A percentile compares a stretch with the other conserved stretches of the same genome.
phyloP scores from a whole-genome alignment of 2,329 filamentous ascomycete genomes.

The Venturia carpophila region DNA sequence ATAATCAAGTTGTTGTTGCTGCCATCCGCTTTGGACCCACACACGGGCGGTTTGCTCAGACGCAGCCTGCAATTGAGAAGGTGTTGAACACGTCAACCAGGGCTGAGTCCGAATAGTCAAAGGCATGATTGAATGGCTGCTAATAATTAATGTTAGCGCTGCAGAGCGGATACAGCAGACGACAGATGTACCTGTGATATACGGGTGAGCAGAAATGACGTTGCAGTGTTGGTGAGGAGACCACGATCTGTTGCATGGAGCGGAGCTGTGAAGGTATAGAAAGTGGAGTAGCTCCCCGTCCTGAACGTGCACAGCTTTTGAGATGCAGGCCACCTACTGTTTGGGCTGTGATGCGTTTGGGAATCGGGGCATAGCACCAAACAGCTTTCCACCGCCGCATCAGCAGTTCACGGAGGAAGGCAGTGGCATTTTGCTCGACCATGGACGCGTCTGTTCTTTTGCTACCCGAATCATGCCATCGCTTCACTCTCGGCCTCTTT shows the following conservation, averaged over 20 bases:
- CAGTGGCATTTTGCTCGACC: background rate
- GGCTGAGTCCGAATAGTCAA: background rate
- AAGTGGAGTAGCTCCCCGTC: background rate
- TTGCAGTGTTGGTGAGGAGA: background rate
- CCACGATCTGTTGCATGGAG: background rate
- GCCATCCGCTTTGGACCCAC: background rate
- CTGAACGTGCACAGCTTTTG: background rate
- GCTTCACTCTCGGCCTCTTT: background rate
- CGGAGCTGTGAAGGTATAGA: background rate
- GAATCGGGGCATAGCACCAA: background rate
- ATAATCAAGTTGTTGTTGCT: constrained; percentile 3
- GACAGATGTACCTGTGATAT: background rate
- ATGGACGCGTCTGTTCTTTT: background rate
- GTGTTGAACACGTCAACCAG: background rate
- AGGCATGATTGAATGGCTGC: background rate
- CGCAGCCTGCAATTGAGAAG: background rate
- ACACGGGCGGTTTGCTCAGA: background rate
- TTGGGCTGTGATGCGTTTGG: background rate
- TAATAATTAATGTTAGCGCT: background rate
- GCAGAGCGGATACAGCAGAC: background rate
- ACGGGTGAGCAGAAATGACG: background rate
- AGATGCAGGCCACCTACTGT: background rate
- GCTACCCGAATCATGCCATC: background rate
- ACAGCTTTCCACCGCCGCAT: background rate
- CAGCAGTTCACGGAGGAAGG: background rate